These are phyloP conservation scores for Boletus fagicola DNA, from an alignment of 768 basidiomycete genomes.

Conservation along the genomic window DNA sequence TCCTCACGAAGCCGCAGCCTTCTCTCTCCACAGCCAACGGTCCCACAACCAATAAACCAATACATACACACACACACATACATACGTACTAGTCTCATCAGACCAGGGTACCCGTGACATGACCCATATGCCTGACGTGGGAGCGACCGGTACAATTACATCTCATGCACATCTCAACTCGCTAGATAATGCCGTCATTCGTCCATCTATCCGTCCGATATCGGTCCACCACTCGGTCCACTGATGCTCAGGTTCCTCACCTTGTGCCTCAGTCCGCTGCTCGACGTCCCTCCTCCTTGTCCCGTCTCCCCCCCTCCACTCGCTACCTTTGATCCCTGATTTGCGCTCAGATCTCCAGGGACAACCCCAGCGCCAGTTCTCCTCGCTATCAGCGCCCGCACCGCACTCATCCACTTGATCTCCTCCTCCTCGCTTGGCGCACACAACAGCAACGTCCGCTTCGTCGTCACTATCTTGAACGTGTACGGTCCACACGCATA, in stretches of 20 bases:
- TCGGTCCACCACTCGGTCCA: constrained; percentile 28
- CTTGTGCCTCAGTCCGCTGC: constrained; percentile 44
- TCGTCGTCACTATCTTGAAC: constrained; percentile 96
- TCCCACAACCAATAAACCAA: constrained; percentile 1
- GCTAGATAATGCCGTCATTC: constrained; percentile 23
- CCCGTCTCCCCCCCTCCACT: constrained; percentile 16
- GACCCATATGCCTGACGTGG: constrained; percentile 17
- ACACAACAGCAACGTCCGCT: constrained; percentile 83
- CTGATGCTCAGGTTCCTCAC: constrained; percentile 48
- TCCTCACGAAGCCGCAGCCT: not conserved
- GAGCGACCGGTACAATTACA: constrained; percentile 21
- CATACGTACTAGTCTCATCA: not conserved
- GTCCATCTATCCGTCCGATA: constrained; percentile 22
- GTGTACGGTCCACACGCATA: constrained; percentile 54
- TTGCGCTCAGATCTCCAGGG: constrained; percentile 43
- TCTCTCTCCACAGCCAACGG: not conserved
- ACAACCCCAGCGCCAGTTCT: constrained; percentile 52
- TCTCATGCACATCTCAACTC: not conserved
- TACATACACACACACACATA: not conserved
- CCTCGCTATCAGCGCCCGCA: constrained; percentile 85
- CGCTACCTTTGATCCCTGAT: constrained; percentile 9
- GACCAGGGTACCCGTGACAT: constrained; percentile 9
- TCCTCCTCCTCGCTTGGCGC: constrained; percentile 98
- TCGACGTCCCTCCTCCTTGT: constrained; percentile 26
- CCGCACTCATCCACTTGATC: constrained; percentile 95